Evolutionary conservation across 2,329 filamentous ascomycete genomes (phyloP), one percentile per base, ranked within the genome.

Genomic region (Xylariaceae sp.): DNA sequence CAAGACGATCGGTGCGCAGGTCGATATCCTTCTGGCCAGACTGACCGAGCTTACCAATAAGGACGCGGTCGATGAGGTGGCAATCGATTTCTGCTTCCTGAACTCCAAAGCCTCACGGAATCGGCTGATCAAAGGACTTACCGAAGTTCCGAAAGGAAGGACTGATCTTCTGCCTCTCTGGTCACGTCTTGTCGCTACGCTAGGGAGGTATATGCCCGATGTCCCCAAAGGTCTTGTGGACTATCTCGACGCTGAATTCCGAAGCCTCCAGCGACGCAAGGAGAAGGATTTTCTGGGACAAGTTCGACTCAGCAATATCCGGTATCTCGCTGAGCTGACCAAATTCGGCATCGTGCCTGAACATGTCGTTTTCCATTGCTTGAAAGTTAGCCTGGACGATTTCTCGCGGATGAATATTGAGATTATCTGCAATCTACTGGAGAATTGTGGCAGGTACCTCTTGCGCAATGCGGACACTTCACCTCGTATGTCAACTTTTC

Each of bases 321-420:
- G 93, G n/a, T 98, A 98, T 56, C 77, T 98, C 32, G 89, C 92
- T 6, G 92, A 98, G 60, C 65, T 98, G 53, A 98, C 92, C 38
- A 98, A 98, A 55, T 98, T 98, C 53, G 90, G 92, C 19, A 87
- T 95, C 19, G 92, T 98, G 7, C 92, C 93, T 1, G 92, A 98
- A 58, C 92, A 98, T 59, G 90, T 98, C 44, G 93, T 98, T 34
- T 98, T 98, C 55, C 92, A 98, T 55, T 98, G 92, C 55, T 77
- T 98, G 49, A 98, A 95, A 59, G 90, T 98, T 57, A 93, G 90
- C 47, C 65, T 98, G 18, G 92, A 98, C 51, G 92, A 98, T 53
- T 98, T 98, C 54, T 95, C 92, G 3, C 77, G 90, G 40, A 95
- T 95, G 84, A 98, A 98, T 53, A 95, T 98, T 43, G 93, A 98